Evolutionary conservation across 331 rosid species (phyloP), one percentile per base, ranked within the genome.

Genomic region (Acacia pycnantha): DNA sequence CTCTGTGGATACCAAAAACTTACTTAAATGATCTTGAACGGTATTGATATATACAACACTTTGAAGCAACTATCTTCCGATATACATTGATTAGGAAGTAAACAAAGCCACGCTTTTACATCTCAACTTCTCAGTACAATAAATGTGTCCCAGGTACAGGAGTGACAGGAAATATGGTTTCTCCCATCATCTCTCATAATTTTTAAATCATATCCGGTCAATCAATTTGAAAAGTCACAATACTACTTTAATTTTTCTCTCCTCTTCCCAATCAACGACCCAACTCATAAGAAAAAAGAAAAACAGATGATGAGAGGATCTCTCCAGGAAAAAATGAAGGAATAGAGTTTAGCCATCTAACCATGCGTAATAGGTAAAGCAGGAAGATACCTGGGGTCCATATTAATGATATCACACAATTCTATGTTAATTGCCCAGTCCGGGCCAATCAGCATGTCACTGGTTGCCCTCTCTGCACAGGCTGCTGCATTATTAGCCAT

Each of bases 391-490:
- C 93, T 90, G 2, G 98, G 98, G 37, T 95, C 93, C 91, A 86
- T 84, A 73, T 95, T 95, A 79, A 95, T 89, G 74, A 95, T 86
- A 84, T 95, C 98, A 61, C 98, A 95, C 81, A 95, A 83, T 84
- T 95, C 98, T 19, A 95, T 91, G 79, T 95, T 95, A 74, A 95
- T 80, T 48, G 98, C 96, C 98, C 98, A 95, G 85, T 95, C 98
- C 0, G 98, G 98, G 81, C 94, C 98, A 31, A 84, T 88, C 85
- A 95, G 93, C 94, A 86, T 83, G 79, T 95, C 98, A 83, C 93
- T 95, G 2, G 98, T 95, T 15, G 98, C 98, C 88, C 98, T 95
- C 89, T 95, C 97, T 15, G 96, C 98, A 72, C 91, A 93, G n/a
- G 98, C 88, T 29, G 90, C 94, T 11, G 97, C 98, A 82, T 86